phyloP scores from a whole-genome alignment of 106 monocot species.

The Apostasia shenzhenica region DNA sequence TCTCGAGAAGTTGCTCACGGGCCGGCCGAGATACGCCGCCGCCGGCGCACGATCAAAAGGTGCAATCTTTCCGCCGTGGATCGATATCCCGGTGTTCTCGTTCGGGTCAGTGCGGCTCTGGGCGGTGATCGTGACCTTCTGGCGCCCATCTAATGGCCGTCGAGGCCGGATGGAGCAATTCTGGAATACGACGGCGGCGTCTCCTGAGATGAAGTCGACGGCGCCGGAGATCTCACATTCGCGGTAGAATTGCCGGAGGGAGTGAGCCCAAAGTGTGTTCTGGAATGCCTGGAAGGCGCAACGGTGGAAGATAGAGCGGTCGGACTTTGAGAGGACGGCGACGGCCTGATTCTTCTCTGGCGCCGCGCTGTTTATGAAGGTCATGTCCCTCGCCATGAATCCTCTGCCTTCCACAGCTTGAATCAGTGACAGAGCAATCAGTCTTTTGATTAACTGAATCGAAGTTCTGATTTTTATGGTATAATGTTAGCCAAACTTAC shows the following conservation, averaged over 20 bases:
- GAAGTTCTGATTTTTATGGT: too few species aligned
- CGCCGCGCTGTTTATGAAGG: conserved; percentile 31
- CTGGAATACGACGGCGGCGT: conserved; percentile 36
- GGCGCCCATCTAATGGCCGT: conserved; percentile 10
- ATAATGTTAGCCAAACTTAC: conserved; percentile 3
- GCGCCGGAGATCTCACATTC: conserved; percentile 31
- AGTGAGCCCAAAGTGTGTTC: conserved; percentile 42
- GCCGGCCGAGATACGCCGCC: conserved; percentile 26
- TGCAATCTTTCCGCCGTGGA: conserved; percentile 22
- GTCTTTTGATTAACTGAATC: too few species aligned
- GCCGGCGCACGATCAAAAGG: conserved; percentile 9
- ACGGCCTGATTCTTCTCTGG: conserved; percentile 39
- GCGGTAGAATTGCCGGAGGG: conserved; percentile 39
- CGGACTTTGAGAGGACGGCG: conserved; percentile 23
- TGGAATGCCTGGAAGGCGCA: conserved; percentile 43
- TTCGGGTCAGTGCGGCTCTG: conserved; percentile 30
- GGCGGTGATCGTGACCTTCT: conserved; percentile 30
- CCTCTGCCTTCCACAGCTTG: conserved; percentile 23
- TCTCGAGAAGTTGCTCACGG: conserved; percentile 33
- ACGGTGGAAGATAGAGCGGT: conserved; percentile 28
- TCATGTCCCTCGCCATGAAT: conserved; percentile 27
- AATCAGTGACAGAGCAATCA: too few species aligned
- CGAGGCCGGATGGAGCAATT: conserved; percentile 29
- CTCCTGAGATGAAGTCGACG: conserved; percentile 43
- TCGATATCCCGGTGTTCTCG: conserved; percentile 30